Evolutionary conservation across 208 protist species (phyloP), one percentile per base, ranked within the genome.

Genomic region (Leishmania tropica): DNA sequence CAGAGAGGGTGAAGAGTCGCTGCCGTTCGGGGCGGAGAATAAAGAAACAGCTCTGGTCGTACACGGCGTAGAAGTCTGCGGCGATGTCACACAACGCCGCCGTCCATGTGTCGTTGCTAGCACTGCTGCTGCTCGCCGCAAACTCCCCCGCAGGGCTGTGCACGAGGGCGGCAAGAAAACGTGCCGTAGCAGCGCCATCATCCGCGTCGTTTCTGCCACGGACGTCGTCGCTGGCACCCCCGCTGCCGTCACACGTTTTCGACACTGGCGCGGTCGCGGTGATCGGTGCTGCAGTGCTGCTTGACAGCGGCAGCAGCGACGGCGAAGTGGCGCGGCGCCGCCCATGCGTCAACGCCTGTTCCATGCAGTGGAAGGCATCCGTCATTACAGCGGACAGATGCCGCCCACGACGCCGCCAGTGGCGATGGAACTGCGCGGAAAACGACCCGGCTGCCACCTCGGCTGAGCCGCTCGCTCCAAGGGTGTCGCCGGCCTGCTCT

Each of bases 31-130:
- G 76, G 8, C 85, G 88, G 3, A 96, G 85, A 37, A 91, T 64
- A 21, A 83, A 80, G 79, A 95, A 96, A 75, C 93, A 93, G 67
- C 86, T 94, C 24, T 85, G 71, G 76, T 95, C 87, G 76, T 91
- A 94, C 5, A 91, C 37, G 15, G 87, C 58, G 40, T 81, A 76
- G 81, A 96, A 96, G 67, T 86, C 56, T 0, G 28, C 47, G 0
- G 80, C 72, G 45, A 89, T 51, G 81, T 84, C 84, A 62, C 75
- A 42, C 37, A 81, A 62, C 60, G 67, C 45, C 19, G 64, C 37
- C 6, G 24, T 35, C 51, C 74, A 64, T 15, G 31, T 37, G 53
- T 47, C 74, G 37, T n/a, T 47, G 35, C 17, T 64, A 8, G 8
- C 74, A n/a, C 35, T 45, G 51, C 74, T 60, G 71, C 45, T 58